Evolutionary conservation across 345 rosid species (phyloP).

Genomic region (Noccaea bulbosa): DNA sequence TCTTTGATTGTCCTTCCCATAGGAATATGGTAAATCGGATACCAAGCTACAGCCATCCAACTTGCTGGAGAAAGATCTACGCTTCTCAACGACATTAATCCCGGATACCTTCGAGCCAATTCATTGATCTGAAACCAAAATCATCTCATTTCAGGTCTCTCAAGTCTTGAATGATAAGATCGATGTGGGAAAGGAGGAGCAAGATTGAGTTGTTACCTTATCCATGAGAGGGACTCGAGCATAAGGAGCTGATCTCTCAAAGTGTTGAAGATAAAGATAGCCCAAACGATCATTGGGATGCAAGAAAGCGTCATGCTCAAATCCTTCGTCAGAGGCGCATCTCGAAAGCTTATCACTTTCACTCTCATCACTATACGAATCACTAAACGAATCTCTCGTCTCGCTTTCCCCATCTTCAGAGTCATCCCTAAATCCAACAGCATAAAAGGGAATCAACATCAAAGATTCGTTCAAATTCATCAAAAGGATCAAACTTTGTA

Average conservation of each 20-base stretch:
- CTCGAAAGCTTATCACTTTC: slow-evolving; percentile 86
- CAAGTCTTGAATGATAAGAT: background rate
- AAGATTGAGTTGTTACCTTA: slow-evolving; percentile 61
- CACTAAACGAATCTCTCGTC: slow-evolving; percentile 81
- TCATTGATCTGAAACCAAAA: slow-evolving; percentile 71
- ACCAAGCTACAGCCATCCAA: slow-evolving; percentile 99
- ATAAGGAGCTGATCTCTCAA: slow-evolving; percentile 92
- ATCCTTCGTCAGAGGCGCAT: slow-evolving; percentile 89
- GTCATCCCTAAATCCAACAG: slow-evolving; percentile 63
- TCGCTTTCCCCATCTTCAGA: slow-evolving; percentile 73
- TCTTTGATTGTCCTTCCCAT: slow-evolving; percentile 99
- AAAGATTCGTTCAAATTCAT: too few species aligned
- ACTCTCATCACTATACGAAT: slow-evolving; percentile 85
- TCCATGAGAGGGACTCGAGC: slow-evolving; percentile 98
- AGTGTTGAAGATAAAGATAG: slow-evolving; percentile 71
- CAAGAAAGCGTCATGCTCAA: slow-evolving; percentile 65
- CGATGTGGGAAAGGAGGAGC: background rate
- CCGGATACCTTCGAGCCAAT: slow-evolving; percentile 70
- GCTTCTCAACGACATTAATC: slow-evolving; percentile 88
- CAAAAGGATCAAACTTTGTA: too few species aligned
- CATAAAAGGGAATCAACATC: too few species aligned
- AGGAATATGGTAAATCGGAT: slow-evolving; percentile 95
- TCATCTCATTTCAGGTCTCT: background rate
- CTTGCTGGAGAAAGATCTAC: slow-evolving; percentile 99
- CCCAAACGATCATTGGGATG: slow-evolving; percentile 81